These are phyloP conservation scores for Rhexocercosporidium sp. DNA, from an alignment of 2,329 filamentous ascomycete species.

Conservation along the genomic window DNA sequence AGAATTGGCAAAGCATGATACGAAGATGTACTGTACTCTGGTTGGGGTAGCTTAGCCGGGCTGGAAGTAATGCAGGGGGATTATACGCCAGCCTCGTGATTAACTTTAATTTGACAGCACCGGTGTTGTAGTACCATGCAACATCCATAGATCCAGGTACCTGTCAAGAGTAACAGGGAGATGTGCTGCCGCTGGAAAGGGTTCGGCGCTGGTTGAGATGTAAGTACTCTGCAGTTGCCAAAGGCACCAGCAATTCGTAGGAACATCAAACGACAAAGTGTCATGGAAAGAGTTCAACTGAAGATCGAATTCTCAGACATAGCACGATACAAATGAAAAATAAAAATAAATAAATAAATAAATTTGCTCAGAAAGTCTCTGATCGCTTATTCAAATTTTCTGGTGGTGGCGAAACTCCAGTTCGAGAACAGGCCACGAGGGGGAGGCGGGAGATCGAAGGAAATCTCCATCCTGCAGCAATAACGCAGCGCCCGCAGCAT, in stretches of 20 bases:
- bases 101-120: constrained; percentile 18
- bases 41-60: constrained; percentile 5
- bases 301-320: no score
- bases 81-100: constrained; percentile 17
- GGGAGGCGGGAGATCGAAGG: constrained; percentile 3
- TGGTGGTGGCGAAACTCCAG: neutral
- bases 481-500: neutral
- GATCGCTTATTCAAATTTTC: no score
- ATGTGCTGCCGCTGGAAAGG: neutral
- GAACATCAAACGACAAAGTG: no score
- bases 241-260: no score
- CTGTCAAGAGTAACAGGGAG: neutral
- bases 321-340: no score
- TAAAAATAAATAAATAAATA: neutral
- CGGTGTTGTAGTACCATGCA: neutral
- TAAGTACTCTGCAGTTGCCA: no score
- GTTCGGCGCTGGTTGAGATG: neutral
- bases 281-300: no score
- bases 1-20: constrained; percentile 3
- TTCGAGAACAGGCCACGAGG: neutral
- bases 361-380: neutral
- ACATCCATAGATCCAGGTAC: neutral
- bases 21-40: neutral
- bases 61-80: neutral
- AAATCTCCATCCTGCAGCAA: neutral